A percentile compares a stretch with the other conserved stretches of the same genome.
Evolutionary conservation across 2,329 filamentous ascomycete species (phyloP).

Genomic region (Hawksworthiomyces lignivorus): DNA sequence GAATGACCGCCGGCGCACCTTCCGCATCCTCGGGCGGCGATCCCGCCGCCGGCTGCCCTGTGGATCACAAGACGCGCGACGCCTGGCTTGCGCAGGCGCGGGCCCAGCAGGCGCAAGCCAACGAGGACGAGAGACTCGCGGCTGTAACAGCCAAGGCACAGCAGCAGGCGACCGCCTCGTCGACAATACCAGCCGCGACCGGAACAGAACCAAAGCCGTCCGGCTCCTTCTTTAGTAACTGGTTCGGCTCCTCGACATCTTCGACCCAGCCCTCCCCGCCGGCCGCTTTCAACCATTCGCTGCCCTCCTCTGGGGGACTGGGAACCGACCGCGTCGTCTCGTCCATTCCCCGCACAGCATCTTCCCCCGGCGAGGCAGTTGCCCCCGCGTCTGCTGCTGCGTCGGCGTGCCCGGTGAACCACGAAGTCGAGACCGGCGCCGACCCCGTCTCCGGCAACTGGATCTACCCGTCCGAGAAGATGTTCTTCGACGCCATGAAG

Average conservation of each 20-base stretch:
- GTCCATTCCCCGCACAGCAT: slow-evolving; percentile 57
- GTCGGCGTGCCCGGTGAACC: slow-evolving; percentile 45
- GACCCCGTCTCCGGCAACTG: slow-evolving; percentile 72
- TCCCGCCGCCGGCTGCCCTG: slow-evolving; percentile 65
- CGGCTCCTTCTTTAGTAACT: not conserved
- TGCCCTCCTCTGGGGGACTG: slow-evolving; percentile 32
- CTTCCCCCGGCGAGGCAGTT: slow-evolving; percentile 26
- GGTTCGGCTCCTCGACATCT: slow-evolving; percentile 28
- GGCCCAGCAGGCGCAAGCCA: slow-evolving; percentile 30
- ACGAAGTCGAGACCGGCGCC: slow-evolving; percentile 68
- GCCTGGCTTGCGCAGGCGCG: slow-evolving; percentile 71
- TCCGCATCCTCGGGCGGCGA: no score
- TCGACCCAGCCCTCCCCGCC: slow-evolving; percentile 38
- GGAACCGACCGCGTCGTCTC: slow-evolving; percentile 66
- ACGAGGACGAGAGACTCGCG: no score
- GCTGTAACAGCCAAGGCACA: not conserved
- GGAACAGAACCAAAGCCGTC: not conserved
- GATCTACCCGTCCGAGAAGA: slow-evolving; percentile 93
- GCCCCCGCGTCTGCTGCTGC: slow-evolving; percentile 23
- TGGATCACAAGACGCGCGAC: slow-evolving; percentile 83
- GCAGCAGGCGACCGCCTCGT: not conserved
- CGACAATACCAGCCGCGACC: no score
- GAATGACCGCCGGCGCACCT: no score
- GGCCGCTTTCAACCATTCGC: no score
- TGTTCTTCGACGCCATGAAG: slow-evolving; percentile 97